Evolutionary conservation across 129 eudicot genomes (phyloP).

Genomic region (Saussurea involucrata): DNA sequence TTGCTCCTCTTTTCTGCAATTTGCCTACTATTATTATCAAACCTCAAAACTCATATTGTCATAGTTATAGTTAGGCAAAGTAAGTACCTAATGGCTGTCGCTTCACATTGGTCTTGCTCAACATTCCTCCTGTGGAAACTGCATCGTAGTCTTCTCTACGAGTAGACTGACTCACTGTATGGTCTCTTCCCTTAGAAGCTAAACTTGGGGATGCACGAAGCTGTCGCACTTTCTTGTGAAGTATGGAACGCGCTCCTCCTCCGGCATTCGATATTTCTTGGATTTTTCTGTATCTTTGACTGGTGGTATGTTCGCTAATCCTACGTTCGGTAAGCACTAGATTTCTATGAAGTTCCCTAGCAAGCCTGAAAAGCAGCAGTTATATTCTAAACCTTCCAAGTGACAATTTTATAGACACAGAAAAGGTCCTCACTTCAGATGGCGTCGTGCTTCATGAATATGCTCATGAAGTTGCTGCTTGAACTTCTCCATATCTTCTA

Average conservation of each 20-base stretch:
- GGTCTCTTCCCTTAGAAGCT: constrained; percentile 22
- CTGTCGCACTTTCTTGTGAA: constrained; percentile 61
- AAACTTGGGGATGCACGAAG: constrained; percentile 42
- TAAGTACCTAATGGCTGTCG: constrained; percentile 42
- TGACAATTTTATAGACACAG: background rate
- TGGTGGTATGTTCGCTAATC: constrained; percentile 46
- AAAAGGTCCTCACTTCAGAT: constrained; percentile 63
- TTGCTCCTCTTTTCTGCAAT: constrained; percentile 38
- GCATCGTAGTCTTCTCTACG: constrained; percentile 20
- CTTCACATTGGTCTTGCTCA: constrained; percentile 6
- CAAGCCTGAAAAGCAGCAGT: constrained; percentile 45
- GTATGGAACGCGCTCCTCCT: constrained; percentile 67
- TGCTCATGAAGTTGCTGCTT: constrained; percentile 73
- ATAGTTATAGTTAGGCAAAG: background rate
- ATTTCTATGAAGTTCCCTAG: constrained; percentile 56
- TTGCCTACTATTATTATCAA: background rate
- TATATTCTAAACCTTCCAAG: background rate
- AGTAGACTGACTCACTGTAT: constrained; percentile 16
- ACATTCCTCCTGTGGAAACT: background rate
- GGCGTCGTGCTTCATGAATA: constrained; percentile 50
- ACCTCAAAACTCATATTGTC: background rate
- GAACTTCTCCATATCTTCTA: constrained; percentile 89
- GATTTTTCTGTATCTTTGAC: constrained; percentile 47
- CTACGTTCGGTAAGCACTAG: constrained; percentile 44
- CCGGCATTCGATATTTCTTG: constrained; percentile 68